Evolutionary conservation across 2,329 filamentous ascomycete species (phyloP).

Genomic region (Cyphellophora attinorum): DNA sequence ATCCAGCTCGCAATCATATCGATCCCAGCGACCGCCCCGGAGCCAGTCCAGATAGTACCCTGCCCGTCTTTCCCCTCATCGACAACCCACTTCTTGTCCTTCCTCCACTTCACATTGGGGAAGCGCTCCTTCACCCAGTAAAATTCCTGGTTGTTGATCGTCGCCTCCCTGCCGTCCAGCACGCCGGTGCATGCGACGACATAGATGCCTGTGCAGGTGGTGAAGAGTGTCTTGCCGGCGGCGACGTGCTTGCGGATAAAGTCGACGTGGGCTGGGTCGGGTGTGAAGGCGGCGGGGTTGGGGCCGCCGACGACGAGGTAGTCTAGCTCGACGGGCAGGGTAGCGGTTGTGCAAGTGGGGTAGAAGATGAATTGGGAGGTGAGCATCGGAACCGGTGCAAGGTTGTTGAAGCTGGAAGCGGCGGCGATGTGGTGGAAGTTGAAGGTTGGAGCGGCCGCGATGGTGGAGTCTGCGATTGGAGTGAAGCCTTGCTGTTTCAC

Average conservation of each 20-base stretch:
- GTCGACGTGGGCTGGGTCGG: conserved; percentile 1
- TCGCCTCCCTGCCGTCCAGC: conserved; percentile 34
- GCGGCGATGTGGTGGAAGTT: conserved; percentile 6
- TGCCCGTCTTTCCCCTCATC: no score
- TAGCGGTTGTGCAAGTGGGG: conserved; percentile 3
- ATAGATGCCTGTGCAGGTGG: conserved; percentile 5
- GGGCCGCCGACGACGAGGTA: conserved; percentile 5
- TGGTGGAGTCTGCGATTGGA: background rate
- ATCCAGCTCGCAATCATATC: conserved; percentile 34
- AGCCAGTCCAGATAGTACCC: conserved; percentile 38
- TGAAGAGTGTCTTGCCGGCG: conserved; percentile 4
- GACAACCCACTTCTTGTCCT: conserved; percentile 34
- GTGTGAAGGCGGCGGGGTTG: background rate
- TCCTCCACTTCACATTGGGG: conserved; percentile 35
- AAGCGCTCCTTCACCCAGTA: conserved; percentile 20
- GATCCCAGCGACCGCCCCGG: conserved; percentile 36
- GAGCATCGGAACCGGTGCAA: conserved; percentile 2
- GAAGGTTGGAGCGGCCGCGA: conserved; percentile 1
- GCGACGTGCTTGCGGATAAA: conserved; percentile 3
- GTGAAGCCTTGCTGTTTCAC: conserved; percentile 5
- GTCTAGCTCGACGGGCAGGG: conserved; percentile 6
- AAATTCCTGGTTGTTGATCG: conserved; percentile 30
- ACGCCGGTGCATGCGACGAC: conserved; percentile 25
- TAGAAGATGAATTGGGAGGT: background rate
- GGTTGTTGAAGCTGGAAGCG: no score